Evolutionary conservation across 306 rosid genomes (phyloP).

Genomic region (Fragaria iinumae): DNA sequence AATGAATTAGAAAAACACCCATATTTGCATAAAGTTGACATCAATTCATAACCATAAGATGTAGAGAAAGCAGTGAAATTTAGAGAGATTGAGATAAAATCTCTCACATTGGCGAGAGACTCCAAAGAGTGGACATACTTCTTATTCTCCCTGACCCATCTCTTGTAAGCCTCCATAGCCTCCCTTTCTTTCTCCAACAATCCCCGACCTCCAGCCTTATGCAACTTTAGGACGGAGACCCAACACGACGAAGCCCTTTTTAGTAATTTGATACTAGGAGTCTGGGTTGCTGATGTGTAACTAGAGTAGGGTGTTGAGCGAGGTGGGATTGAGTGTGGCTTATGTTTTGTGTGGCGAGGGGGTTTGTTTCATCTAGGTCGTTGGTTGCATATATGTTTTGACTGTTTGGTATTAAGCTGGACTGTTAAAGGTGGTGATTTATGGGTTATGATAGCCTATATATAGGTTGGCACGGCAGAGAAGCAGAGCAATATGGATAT

Average conservation of each 20-base stretch:
- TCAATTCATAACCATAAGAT: conserved; percentile 4
- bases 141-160: conserved; percentile 86
- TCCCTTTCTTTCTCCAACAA: conserved; percentile 23
- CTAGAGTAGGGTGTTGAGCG: not conserved
- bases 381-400: not conserved
- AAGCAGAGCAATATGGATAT: too few species aligned
- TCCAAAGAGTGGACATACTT: conserved; percentile 80
- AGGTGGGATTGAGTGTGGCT: not conserved
- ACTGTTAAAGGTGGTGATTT: not conserved
- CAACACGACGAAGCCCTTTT: conserved; percentile 12
- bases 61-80: not conserved
- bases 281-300: not conserved
- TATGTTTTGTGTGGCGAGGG: not conserved
- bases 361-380: not conserved
- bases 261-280: not conserved
- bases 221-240: not conserved
- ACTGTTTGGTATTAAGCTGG: not conserved
- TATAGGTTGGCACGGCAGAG: not conserved
- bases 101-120: conserved; percentile 94
- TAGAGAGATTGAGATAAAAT: conserved; percentile 7
- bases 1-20: not conserved
- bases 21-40: not conserved
- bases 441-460: too few species aligned
- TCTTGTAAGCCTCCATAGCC: conserved; percentile 82
- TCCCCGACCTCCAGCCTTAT: not conserved